Evolutionary conservation across 371 early-diverging fungal genomes (phyloP).

Genomic region (Lichtheimia ornata): DNA sequence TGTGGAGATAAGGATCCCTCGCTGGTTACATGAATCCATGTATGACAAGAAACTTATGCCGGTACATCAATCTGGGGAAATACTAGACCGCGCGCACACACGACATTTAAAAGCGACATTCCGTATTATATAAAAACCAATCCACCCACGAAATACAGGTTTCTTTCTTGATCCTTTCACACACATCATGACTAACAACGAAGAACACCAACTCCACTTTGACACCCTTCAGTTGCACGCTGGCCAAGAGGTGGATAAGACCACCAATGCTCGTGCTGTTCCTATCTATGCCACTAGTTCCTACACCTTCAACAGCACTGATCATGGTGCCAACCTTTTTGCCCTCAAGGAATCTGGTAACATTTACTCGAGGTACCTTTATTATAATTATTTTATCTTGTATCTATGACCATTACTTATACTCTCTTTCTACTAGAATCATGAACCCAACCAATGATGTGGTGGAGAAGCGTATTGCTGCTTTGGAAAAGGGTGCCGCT

Average conservation of each 20-base stretch:
- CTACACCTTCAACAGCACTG: slow-evolving; percentile 73
- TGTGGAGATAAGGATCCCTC: too few relatives aligned
- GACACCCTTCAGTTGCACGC: slow-evolving; percentile 92
- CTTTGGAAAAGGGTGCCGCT: slow-evolving; percentile 82
- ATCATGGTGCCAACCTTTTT: slow-evolving; percentile 82
- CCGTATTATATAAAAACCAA: too few relatives aligned
- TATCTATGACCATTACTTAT: not conserved
- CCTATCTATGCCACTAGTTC: slow-evolving; percentile 89
- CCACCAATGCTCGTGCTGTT: slow-evolving; percentile 82
- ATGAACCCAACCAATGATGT: slow-evolving; percentile 89
- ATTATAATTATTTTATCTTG: not conserved
- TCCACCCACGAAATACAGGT: too few relatives aligned
- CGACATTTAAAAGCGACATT: too few relatives aligned
- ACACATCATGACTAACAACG: not conserved
- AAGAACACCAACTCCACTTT: slow-evolving; percentile 44
- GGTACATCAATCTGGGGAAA: too few relatives aligned
- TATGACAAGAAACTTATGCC: too few relatives aligned
- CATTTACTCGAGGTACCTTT: slow-evolving; percentile 72
- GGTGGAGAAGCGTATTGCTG: slow-evolving; percentile 87
- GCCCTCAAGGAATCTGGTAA: slow-evolving; percentile 67
- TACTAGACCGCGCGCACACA: too few relatives aligned
- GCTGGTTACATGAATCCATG: too few relatives aligned
- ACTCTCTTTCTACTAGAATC: slow-evolving; percentile 10
- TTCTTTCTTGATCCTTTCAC: not conserved
- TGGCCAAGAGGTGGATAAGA: slow-evolving; percentile 66